phyloP scores from a whole-genome alignment of 495 filamentous ascomycete species.

The Penicillium cataractarum region DNA sequence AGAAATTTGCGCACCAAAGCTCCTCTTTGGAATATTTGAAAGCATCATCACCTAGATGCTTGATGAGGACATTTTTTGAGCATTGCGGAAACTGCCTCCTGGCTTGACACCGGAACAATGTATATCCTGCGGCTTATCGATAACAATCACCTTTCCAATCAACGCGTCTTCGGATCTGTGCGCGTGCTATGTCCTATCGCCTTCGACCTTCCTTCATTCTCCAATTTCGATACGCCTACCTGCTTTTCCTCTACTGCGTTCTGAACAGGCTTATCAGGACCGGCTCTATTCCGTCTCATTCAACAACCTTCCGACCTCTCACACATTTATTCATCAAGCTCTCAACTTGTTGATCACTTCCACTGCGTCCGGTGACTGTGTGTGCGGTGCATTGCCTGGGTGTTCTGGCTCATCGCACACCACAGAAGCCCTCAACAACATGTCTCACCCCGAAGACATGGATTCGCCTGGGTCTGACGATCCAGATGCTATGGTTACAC shows the following conservation, averaged over 20 bases:
- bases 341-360: neutral
- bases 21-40: slow-evolving; percentile 9
- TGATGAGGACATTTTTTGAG: neutral
- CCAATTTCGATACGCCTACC: neutral
- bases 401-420: neutral
- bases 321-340: neutral
- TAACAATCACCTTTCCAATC: neutral
- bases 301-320: neutral
- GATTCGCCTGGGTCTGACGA: slow-evolving; percentile 14
- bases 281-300: neutral
- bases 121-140: slow-evolving; percentile 5
- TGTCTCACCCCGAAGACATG: neutral
- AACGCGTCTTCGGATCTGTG: neutral
- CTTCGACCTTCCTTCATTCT: neutral
- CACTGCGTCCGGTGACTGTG: neutral
- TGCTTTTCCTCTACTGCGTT: neutral
- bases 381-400: slow-evolving; percentile 1
- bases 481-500: slow-evolving; percentile 24
- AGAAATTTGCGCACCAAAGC: neutral
- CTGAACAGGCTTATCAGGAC: neutral
- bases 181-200: neutral
- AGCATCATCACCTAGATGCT: slow-evolving; percentile 10
- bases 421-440: neutral
- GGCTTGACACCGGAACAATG: neutral
- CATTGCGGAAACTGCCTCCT: neutral